Percentiles rank a stretch among this genome's conserved stretches.
phyloP scores from a whole-genome alignment of 164 flowering plant species.

The Macadamia tetraphylla region DNA sequence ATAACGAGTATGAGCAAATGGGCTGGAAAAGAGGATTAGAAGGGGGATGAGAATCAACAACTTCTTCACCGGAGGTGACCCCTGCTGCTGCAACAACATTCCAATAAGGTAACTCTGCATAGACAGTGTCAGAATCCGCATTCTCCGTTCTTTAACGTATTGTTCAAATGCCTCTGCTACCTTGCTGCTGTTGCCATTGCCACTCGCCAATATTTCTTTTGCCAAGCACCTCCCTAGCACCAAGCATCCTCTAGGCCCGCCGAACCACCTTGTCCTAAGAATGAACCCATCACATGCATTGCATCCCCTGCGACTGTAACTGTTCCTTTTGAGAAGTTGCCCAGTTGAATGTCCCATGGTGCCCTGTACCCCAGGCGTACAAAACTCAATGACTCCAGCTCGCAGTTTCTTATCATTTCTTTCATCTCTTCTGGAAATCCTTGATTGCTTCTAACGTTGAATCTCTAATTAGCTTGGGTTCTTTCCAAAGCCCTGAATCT shows the following conservation, averaged over 20 bases:
- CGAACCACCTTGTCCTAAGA: slow-evolving; percentile 36
- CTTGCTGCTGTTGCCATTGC: not conserved
- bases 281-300: slow-evolving; percentile 44
- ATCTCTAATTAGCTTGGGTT: slow-evolving; percentile 18
- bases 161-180: slow-evolving; percentile 23
- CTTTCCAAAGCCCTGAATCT: slow-evolving; percentile 20
- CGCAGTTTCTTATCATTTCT: slow-evolving; percentile 21
- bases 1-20: slow-evolving; percentile 15
- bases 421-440: slow-evolving; percentile 19
- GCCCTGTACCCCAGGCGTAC: slow-evolving; percentile 20
- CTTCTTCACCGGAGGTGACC: slow-evolving; percentile 7
- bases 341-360: slow-evolving; percentile 25
- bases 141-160: slow-evolving; percentile 23
- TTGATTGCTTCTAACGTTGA: slow-evolving; percentile 8
- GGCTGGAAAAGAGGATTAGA: slow-evolving; percentile 13
- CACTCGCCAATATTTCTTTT: not conserved
- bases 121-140: slow-evolving; percentile 25
- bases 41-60: slow-evolving; percentile 9
- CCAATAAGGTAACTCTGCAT: slow-evolving; percentile 21
- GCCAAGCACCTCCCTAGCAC: slow-evolving; percentile 33
- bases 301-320: slow-evolving; percentile 37
- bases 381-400: slow-evolving; percentile 13
- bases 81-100: not conserved
- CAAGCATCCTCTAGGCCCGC: slow-evolving; percentile 36
- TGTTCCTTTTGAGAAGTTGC: slow-evolving; percentile 22